Evolutionary conservation across 129 eudicot species (phyloP), one percentile per base, ranked within the genome.

Genomic region (Apium graveolens): DNA sequence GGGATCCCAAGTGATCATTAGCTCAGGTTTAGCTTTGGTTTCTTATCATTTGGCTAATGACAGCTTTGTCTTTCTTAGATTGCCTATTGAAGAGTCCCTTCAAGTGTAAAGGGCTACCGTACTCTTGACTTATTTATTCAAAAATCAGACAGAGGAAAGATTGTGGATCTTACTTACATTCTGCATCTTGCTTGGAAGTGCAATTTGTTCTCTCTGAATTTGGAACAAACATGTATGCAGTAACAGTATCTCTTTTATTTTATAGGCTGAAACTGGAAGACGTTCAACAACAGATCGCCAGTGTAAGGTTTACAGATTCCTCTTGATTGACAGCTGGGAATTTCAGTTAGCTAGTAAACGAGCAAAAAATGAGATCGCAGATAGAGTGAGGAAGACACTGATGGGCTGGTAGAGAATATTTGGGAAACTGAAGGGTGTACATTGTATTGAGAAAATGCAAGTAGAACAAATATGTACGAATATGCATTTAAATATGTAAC

Each of bases 261-360:
- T 82, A 26, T 78, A 94, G 98, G 98, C 98, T 5, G 98, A 94
- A 79, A 89, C 91, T 38, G 96, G 91, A 76, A 84, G 98, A 73
- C 90, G 90, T 78, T 85, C 93, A 66, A 80, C 88, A 9, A 74
- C 91, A 76, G 84, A 85, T 21, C 90, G 96, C 5, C 84, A 88
- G 78, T 94, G 98, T 97, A 96, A 94, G 78, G 90, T 94, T 21
- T 94, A 94, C 73, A 87, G 96, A 78, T 94, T 91, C 75, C 96
- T 81, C 62, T 79, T 94, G 81, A 91, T 89, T 77, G 98, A 94
- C 29, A 91, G 82, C 70, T 76, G 77, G 35, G 89, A 84, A 46
- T 84, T 68, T 73, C 85, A 83, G 27, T 68, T 88, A 38, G 76
- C 81, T 55, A 88, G 83, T 71, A 79, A 76, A 20, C 84, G 53